These are phyloP conservation scores for Puccinia triticina DNA, from an alignment of 1,284 basidiomycete genomes.

Conservation along the genomic window DNA sequence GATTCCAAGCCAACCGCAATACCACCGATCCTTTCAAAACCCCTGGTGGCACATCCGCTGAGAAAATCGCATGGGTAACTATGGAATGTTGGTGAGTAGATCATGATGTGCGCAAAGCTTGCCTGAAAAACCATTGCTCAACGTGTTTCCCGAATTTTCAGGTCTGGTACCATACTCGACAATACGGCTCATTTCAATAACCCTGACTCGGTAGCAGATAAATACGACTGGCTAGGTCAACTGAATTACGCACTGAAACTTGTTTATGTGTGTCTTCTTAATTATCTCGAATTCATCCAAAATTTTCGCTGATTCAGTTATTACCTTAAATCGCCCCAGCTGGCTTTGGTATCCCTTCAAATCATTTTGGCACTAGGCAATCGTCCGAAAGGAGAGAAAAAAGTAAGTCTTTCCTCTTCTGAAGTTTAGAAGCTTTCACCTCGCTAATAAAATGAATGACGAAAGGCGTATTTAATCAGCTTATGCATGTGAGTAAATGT, in stretches of 20 bases:
- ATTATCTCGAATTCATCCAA: neutral
- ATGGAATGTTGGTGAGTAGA: constrained; percentile 47
- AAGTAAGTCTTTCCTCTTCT: constrained; percentile 76
- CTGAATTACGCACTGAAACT: constrained; percentile 80
- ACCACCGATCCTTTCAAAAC: constrained; percentile 17
- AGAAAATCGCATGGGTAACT: constrained; percentile 28
- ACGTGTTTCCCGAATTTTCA: neutral
- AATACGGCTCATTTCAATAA: constrained; percentile 36
- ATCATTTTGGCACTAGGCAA: constrained; percentile 91
- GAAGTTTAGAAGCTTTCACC: constrained; percentile 63
- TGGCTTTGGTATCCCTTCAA: constrained; percentile 52
- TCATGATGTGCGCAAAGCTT: neutral
- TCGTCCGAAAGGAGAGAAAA: constrained; percentile 87
- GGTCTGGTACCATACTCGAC: constrained; percentile 43
- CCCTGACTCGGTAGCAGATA: constrained; percentile 20
- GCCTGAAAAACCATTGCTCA: neutral
- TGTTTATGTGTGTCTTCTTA: constrained; percentile 68
- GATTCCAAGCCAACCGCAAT: constrained; percentile 27
- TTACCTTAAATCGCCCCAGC: neutral
- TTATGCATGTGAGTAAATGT: constrained; percentile 67
- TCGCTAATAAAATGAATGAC: constrained; percentile 46
- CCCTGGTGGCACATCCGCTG: neutral
- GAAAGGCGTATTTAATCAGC: constrained; percentile 72
- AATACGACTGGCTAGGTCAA: constrained; percentile 66
- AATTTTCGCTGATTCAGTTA: neutral